Base-by-base conservation (phyloP, 2,329 filamentous ascomycete genomes). In the Penicillium sp. region DNA sequence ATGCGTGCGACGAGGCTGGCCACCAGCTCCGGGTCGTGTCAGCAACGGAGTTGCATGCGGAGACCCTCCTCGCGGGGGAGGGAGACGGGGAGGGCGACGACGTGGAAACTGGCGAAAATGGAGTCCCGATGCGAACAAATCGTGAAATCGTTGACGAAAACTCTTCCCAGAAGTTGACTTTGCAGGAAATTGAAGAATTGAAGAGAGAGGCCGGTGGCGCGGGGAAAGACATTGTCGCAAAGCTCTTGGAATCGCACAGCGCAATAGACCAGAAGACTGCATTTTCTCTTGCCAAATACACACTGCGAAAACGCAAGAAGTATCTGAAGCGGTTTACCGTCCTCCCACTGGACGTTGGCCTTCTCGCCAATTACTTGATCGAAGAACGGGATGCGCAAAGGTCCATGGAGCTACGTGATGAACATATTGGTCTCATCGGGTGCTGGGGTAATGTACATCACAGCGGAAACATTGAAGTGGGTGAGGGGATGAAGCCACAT, bases 211-310 rank as follows among this genome's bases (percentile, higher is more conserved):
- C 84, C 10, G 82, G 83, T 3, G 84, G 84, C 5, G 87, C 88
- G 0, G 91, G 90, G 12, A 86, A 87, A 66, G 90, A 95, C 45
- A 79, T 98, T 42, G 93, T 98, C 56, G 84, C 87, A n/a, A 95
- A 90, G 70, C 82, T 98, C 24, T 80, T 98, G 69, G 78, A 89
- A 28, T 93, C 89, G 38, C 93, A 98, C 69, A 84, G 87, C 17
- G 87, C 85, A 1, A 78, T 98, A 38, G 89, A 95, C 58, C 86
- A 97, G 72, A 98, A 98, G 76, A 97, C 93, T 0, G 78, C 83
- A 0, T 98, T 94, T 64, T 94, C 89, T 2, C 75, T 96, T 51
- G 90, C 91, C 38, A 98, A 98, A 69, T 98, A 98, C 71, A 95
- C 93, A 63, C 75, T 97, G 17, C 77, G 95, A 40, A 98, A 98